These are phyloP conservation scores for Coemansia linderi DNA, from an alignment of 371 early-diverging fungal genomes.

Conservation along the genomic window DNA sequence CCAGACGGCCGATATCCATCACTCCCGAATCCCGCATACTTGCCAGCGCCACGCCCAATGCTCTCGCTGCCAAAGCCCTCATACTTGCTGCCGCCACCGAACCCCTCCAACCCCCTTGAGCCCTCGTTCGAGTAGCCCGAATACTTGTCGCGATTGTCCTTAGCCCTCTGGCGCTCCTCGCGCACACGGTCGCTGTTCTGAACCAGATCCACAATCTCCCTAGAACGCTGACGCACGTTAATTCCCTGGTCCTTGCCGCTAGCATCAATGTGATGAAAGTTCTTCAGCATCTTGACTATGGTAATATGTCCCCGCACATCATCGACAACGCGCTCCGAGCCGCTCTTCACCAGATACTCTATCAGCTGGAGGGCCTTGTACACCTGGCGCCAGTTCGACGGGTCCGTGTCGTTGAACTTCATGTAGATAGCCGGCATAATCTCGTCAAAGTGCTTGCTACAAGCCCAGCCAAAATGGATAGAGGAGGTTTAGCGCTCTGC, in stretches of 20 bases:
- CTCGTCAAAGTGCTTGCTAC: conserved; percentile 84
- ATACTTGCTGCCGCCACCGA: conserved; percentile 52
- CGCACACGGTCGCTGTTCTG: conserved; percentile 74
- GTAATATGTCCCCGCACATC: conserved; percentile 81
- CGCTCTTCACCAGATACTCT: conserved; percentile 94
- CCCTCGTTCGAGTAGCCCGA: conserved; percentile 51
- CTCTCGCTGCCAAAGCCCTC: conserved; percentile 43
- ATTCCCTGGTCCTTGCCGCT: conserved; percentile 96
- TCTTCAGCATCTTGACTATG: conserved; percentile 79
- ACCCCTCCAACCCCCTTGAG: conserved; percentile 31
- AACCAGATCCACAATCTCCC: conserved; percentile 83
- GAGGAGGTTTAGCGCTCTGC: background rate
- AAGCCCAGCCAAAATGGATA: background rate
- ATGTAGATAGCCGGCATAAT: conserved; percentile 90
- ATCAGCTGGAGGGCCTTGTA: conserved; percentile 93
- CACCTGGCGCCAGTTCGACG: conserved; percentile 87
- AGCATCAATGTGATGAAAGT: conserved; percentile 83
- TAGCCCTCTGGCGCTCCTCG: conserved; percentile 86
- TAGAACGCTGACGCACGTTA: conserved; percentile 90
- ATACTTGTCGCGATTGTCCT: conserved; percentile 85
- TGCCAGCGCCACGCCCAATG: conserved; percentile 34
- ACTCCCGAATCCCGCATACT: conserved; percentile 59
- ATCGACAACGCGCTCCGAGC: conserved; percentile 90
- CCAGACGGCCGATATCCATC: conserved; percentile 34
- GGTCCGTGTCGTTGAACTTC: conserved; percentile 81